Base-by-base conservation (phyloP, 495 filamentous ascomycete species). In the Daldinia childiae region DNA sequence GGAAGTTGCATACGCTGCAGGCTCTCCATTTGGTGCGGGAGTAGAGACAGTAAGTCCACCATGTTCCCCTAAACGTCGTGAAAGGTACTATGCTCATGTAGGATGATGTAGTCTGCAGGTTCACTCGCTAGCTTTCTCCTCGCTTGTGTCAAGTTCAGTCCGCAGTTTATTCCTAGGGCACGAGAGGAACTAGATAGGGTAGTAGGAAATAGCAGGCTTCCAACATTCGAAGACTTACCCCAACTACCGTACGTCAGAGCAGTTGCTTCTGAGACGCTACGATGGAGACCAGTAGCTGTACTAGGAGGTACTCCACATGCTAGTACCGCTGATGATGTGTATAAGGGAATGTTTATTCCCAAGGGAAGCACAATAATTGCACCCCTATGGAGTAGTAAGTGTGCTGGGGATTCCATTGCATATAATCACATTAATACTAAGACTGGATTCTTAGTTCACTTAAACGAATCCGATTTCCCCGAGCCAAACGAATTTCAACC, bases 11-110 rank as follows among this genome's bases (percentile, higher is more conserved):
- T 88, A 86, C 70, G 78, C 87, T 1, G 86, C 87, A 4, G 86
- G 86, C 11, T 84, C 83, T 0, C 80, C 90, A 5, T 90, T 90
- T 63, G 88, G 87, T 3, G 89, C 89, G 12, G 89, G 89, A 12
- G 84, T 86, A n/a, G 89, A 91, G 74, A 91, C 89, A 4, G 87
- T 87, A 56, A 79, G 78, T 72, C 9, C 14, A 11, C 11, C 26
- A 30, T 12, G 17, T 61, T 83, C 77, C 69, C 80, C 77, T 6
- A 77, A 30, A 6, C 4, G 24, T 3, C 3, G n/a, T 38, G 77
- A 30, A 78, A n/a, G n/a, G 39, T 7, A 15, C 11, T 0, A 17
- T 84, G 34, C 79, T 90, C 19, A 88, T 79, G 19, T 76, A 85
- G 1, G 69, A 79, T 9, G 82, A 69, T 66, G 26, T 36, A 81